phyloP scores from a whole-genome alignment of 2,329 filamentous ascomycete genomes.

The Blastomyces parvus region DNA sequence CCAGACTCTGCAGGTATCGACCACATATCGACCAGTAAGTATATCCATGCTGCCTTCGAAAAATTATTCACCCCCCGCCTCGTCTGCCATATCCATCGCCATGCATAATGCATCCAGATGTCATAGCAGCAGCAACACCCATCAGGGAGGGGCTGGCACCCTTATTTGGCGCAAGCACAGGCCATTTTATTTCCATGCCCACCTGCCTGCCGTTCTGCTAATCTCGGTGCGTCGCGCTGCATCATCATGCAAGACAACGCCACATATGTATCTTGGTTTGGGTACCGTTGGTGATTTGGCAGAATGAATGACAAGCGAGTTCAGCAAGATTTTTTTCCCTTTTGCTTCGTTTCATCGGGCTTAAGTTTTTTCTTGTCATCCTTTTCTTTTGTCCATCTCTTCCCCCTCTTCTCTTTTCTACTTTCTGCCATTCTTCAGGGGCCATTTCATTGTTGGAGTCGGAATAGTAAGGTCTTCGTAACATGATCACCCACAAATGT shows the following conservation, averaged over 20 bases:
- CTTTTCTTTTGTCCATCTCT: not conserved
- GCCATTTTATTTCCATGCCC: no score
- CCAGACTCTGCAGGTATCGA: not conserved
- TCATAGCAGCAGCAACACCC: not conserved
- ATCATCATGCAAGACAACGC: not conserved
- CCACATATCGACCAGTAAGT: not conserved
- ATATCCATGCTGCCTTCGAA: not conserved
- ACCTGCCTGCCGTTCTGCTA: not conserved
- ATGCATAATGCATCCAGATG: not conserved
- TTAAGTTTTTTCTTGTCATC: not conserved
- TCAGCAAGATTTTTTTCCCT: not conserved
- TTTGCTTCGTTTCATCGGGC: not conserved
- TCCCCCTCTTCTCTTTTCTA: no score
- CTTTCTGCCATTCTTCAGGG: not conserved
- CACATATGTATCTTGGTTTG: not conserved
- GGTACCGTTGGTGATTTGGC: not conserved
- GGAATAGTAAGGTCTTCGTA: not conserved
- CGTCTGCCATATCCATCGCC: not conserved
- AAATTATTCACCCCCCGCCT: not conserved
- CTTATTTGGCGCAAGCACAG: not conserved
- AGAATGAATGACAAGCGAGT: not conserved
- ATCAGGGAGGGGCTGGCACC: not conserved
- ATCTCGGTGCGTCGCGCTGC: not conserved
- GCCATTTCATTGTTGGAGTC: not conserved
- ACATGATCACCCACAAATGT: not conserved